phyloP scores from a whole-genome alignment of 352 stramenopile species.

The Phytophthora pini region DNA sequence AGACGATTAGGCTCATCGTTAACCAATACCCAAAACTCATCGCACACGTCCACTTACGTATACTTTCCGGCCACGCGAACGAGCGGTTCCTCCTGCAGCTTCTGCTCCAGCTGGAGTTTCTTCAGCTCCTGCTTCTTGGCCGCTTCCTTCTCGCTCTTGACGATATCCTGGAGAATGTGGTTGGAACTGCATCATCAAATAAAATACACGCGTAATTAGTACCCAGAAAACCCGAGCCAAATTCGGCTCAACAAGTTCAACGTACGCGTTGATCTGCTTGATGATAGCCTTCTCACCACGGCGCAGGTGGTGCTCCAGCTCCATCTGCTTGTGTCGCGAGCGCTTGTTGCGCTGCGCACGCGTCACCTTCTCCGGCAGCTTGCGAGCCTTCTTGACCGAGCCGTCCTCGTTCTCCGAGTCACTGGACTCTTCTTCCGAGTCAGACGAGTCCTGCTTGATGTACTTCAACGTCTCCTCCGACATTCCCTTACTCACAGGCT shows the following conservation, averaged over 20 bases:
- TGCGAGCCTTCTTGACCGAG: slow-evolving; percentile 39
- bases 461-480: slow-evolving; percentile 83
- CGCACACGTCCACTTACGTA: slow-evolving; percentile 49
- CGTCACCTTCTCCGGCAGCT: slow-evolving; percentile 68
- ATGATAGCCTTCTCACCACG: slow-evolving; percentile 76
- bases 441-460: slow-evolving; percentile 73
- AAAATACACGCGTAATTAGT: slow-evolving; percentile 12
- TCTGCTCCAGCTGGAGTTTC: slow-evolving; percentile 77
- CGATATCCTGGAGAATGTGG: slow-evolving; percentile 73
- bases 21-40: background rate
- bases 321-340: slow-evolving; percentile 80
- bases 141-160: slow-evolving; percentile 70
- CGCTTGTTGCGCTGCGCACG: slow-evolving; percentile 81
- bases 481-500: slow-evolving; percentile 63
- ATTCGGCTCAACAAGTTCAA: background rate
- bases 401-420: slow-evolving; percentile 57
- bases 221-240: background rate
- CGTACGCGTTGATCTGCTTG: slow-evolving; percentile 90
- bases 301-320: slow-evolving; percentile 68
- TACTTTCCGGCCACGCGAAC: slow-evolving; percentile 78
- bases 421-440: slow-evolving; percentile 44
- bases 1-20: background rate
- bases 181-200: slow-evolving; percentile 41
- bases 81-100: slow-evolving; percentile 76
- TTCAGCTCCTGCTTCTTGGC: slow-evolving; percentile 78